These are phyloP conservation scores for Lepidium sativum DNA, from an alignment of 345 rosid species.

Conservation along the genomic window DNA sequence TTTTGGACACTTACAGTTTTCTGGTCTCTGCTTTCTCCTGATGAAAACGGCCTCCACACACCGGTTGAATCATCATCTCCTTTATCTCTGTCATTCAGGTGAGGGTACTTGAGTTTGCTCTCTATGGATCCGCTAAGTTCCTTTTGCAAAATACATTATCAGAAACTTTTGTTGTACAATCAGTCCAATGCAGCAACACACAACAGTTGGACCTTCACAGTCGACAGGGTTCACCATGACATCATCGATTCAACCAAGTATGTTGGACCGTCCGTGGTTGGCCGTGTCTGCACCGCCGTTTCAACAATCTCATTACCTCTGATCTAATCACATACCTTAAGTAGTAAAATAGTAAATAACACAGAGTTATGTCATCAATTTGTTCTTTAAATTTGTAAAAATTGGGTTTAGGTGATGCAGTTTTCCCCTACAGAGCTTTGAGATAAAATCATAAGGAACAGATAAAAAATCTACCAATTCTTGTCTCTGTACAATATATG, in stretches of 20 bases:
- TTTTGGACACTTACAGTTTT: conserved; percentile 40
- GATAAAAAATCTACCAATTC: not conserved
- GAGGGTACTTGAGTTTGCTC: conserved; percentile 1
- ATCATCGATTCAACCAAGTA: conserved; percentile 55
- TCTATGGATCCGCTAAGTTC: not conserved
- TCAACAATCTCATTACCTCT: conserved; percentile 46
- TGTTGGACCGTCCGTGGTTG: conserved; percentile 53
- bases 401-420: not conserved
- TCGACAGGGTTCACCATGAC: conserved; percentile 50
- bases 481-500: conserved; percentile 9
- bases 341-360: conserved; percentile 23
- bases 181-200: conserved; percentile 62
- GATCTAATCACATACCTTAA: conserved; percentile 20
- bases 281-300: conserved; percentile 53
- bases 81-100: conserved; percentile 78
- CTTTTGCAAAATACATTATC: not conserved
- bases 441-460: not conserved
- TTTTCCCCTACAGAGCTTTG: not conserved
- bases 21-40: conserved; percentile 76
- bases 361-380: conserved; percentile 11
- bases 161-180: not conserved
- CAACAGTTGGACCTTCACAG: conserved; percentile 54
- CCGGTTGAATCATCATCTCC: conserved; percentile 56
- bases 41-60: conserved; percentile 38
- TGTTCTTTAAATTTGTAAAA: conserved; percentile 18